Percentiles rank a stretch among this genome's conserved stretches.
These are phyloP conservation scores for Nigrospora osmanthi DNA, from an alignment of 2,329 filamentous ascomycete species.

Conservation along the genomic window DNA sequence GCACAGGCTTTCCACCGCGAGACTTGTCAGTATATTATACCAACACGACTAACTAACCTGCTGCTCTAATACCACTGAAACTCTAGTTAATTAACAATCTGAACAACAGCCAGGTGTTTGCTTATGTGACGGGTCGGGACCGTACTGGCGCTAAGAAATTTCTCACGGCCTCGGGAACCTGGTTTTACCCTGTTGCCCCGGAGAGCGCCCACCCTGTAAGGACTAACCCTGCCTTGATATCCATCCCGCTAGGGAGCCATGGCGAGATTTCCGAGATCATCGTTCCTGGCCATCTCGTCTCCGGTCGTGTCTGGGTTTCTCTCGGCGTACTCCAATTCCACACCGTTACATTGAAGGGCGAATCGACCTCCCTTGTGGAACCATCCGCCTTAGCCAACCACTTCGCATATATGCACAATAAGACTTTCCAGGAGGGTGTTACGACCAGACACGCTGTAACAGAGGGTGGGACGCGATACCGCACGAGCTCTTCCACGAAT, in stretches of 20 bases:
- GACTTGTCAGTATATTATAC: too few relatives aligned
- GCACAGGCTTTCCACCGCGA: too few relatives aligned
- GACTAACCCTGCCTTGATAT: slow-evolving; percentile 20
- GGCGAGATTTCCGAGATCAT: slow-evolving; percentile 25
- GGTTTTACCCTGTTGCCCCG: slow-evolving; percentile 28
- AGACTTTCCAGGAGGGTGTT: too few relatives aligned
- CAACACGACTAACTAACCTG: too few relatives aligned
- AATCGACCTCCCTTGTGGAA: slow-evolving; percentile 30
- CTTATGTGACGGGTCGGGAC: too few relatives aligned
- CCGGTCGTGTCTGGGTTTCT: slow-evolving; percentile 32
- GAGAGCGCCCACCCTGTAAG: slow-evolving; percentile 19
- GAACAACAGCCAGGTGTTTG: too few relatives aligned
- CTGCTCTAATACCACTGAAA: neutral
- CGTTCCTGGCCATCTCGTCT: slow-evolving; percentile 28
- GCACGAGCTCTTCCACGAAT: too few relatives aligned
- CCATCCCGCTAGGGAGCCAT: slow-evolving; percentile 30
- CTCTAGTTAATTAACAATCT: neutral
- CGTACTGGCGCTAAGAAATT: too few relatives aligned
- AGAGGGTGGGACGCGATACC: too few relatives aligned
- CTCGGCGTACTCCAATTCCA: slow-evolving; percentile 26
- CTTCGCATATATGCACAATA: too few relatives aligned
- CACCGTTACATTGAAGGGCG: slow-evolving; percentile 16
- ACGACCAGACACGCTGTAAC: too few relatives aligned
- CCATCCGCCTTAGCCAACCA: slow-evolving; percentile 37
- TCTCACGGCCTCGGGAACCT: too few relatives aligned